Percentiles rank a stretch among this genome's conserved stretches.
These are phyloP conservation scores for Jatropha podagrica DNA, from an alignment of 441 rosid genomes.

Conservation along the genomic window DNA sequence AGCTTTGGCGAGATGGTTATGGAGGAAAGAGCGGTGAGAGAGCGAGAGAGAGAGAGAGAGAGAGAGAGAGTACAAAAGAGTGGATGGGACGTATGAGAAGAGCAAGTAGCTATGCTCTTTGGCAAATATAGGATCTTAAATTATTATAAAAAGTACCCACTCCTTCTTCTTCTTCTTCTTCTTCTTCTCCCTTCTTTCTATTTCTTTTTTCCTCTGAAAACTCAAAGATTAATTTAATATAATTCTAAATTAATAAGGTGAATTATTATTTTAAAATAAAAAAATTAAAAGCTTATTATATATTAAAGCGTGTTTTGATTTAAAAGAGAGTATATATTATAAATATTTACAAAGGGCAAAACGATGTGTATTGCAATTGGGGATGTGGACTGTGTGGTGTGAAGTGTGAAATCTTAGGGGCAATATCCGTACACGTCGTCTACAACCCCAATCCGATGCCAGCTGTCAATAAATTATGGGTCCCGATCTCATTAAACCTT, in stretches of 20 bases:
- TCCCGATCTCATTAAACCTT: neutral
- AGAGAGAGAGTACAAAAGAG: neutral
- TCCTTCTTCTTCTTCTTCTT: neutral
- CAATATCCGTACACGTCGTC: slow-evolving; percentile 27
- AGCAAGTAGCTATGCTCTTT: neutral
- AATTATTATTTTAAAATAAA: too few species aligned
- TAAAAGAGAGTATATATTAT: too few species aligned
- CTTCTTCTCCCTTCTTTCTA: neutral
- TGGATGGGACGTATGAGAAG: slow-evolving; percentile 23
- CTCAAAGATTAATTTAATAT: too few species aligned
- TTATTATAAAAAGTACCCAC: too few species aligned
- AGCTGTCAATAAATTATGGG: slow-evolving; percentile 3
- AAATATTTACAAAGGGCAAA: too few species aligned
- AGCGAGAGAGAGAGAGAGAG: too few species aligned
- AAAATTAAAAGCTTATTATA: too few species aligned
- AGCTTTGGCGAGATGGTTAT: neutral
- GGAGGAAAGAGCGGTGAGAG: neutral
- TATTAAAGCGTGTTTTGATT: too few species aligned
- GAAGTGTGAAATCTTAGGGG: slow-evolving; percentile 14
- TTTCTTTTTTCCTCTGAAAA: too few species aligned
- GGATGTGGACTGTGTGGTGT: too few species aligned
- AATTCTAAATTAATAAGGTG: too few species aligned
- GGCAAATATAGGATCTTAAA: neutral
- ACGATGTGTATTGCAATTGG: too few species aligned
- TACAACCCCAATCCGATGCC: neutral